These are phyloP conservation scores for Dysphania ambrosioides DNA, from an alignment of 148 eudicot species.

Conservation along the genomic window DNA sequence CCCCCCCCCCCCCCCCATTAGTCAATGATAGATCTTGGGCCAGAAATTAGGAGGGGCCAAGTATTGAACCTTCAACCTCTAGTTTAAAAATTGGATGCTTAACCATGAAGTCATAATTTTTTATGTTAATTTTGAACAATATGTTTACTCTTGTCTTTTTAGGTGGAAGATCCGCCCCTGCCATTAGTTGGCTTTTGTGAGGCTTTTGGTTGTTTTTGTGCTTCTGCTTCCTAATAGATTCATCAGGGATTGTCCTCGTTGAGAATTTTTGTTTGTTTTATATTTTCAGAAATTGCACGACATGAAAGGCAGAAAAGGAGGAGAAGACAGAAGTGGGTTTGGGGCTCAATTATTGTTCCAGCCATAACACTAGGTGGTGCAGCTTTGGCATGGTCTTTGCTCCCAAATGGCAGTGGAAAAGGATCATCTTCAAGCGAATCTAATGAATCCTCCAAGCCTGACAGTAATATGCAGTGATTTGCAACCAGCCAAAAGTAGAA, in stretches of 20 bases:
- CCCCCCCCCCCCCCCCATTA: too few species aligned
- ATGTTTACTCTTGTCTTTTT: too few species aligned
- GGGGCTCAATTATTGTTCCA: constrained; percentile 60
- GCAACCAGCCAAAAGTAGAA: constrained; percentile 17
- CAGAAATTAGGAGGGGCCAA: too few species aligned
- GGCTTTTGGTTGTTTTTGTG: background rate
- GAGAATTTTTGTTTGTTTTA: background rate
- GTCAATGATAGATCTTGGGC: too few species aligned
- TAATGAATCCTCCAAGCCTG: constrained; percentile 29
- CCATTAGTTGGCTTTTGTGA: background rate
- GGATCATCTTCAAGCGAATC: constrained; percentile 42
- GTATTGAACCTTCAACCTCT: too few species aligned
- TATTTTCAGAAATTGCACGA: constrained; percentile 57
- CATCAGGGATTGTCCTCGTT: background rate
- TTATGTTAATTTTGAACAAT: too few species aligned
- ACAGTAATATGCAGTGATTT: constrained; percentile 30
- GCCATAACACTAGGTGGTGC: constrained; percentile 64
- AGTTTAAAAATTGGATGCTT: too few species aligned
- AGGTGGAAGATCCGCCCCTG: too few species aligned
- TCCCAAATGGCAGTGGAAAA: constrained; percentile 49
- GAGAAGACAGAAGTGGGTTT: constrained; percentile 73
- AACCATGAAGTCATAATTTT: too few species aligned
- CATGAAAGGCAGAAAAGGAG: constrained; percentile 70
- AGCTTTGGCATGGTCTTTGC: constrained; percentile 71
- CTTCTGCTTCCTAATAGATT: background rate